Evolutionary conservation across 2,329 filamentous ascomycete genomes (phyloP), one percentile per base, ranked within the genome.

Genomic region (Cercospora zeae-maydis): DNA sequence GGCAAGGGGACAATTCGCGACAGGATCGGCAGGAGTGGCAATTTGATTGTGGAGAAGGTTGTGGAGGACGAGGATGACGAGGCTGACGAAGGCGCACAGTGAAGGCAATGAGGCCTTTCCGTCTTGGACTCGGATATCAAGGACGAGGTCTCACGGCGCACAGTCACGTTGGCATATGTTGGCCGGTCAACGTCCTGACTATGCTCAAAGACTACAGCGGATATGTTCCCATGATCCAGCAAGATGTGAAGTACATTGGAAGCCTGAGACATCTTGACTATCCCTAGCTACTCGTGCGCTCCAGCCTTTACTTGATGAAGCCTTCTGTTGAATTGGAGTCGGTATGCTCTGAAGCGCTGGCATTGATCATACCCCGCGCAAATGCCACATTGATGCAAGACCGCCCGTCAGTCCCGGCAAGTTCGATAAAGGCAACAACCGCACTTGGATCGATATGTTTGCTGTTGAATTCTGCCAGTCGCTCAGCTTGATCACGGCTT

Each of bases 11-110:
- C 85, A 21, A 83, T 97, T 70, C 83, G 83, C 30, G 85, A 90
- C 67, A 85, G 86, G 69, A 88, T 98, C 73, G 92, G 93, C 3
- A 83, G 88, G 69, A 93, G 91, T 67, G 92, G 89, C 2, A 96
- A 96, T 76, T 78, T 99, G 62, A 90, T 98, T 68, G 93, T 98
- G 11, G 95, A 99, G 78, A 83, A 83, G 62, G 79, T 84, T 39
- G 76, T 78, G 24, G 81, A 86, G 27, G 84, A 85, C 13, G 81
- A 83, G 1, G 81, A 82, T 0, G 80, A 81, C 0, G 81, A 80
- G 4, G 71, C 73, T 24, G 70, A 72, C 13, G 67, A 66, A 2
- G 58, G 58, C 21, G 21, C 57, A 36, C 24, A 58, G n/a, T 58
- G 45, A 45, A 16, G 1, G 8, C 4, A 11, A 13, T 16, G 13